Base-by-base conservation (phyloP, 805 yeast genomes). In the Ogataea sp. region DNA sequence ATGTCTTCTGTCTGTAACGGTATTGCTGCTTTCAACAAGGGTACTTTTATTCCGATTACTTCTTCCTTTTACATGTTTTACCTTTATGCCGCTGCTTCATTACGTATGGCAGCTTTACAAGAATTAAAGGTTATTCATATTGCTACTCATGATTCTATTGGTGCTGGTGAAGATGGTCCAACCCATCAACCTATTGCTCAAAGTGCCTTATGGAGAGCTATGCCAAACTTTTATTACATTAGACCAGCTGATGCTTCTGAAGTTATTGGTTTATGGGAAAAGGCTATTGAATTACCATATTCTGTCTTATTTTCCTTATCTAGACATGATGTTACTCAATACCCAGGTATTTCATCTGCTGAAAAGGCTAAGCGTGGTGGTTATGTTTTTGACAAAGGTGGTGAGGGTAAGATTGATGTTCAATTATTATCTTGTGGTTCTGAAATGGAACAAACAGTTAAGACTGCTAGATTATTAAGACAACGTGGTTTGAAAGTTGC, bases 1-100 rank as follows among this genome's bases (percentile, higher is more conserved):
- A 89, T 90, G 97, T 96, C 96, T 70, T 96, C 97, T 49, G 83
- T 89, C 64, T 75, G 88, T 80, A 90, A 93, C 70, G 98, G 98
- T 81, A 83, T 90, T 53, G 74, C 93, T 44, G 97, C 96, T 40
- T 90, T 29, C 43, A 26, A 69, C 59, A 83, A 83, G 68, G 84
- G 83, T 48, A 86, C 85, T 70, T 78, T 72, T 74, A 83, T 80
- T 66, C 81, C 88, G 53, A 88, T 80, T 70, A 96, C 96, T 64
- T 97, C 96, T 68, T 93, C 98, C 58, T 90, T 90, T 87, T 75
- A 93, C 65, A 90, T 90, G 80, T 90, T 90, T 55, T 80, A 75
- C 47, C 74, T 80, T 11, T 83, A 83, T 57, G 93, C 88, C 52
- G 77, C 89, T 31, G 90, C 93, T 71, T 88, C 95, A 54, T 78